phyloP scores from a whole-genome alignment of 495 filamentous ascomycete species.

The Aspergillus affinis region DNA sequence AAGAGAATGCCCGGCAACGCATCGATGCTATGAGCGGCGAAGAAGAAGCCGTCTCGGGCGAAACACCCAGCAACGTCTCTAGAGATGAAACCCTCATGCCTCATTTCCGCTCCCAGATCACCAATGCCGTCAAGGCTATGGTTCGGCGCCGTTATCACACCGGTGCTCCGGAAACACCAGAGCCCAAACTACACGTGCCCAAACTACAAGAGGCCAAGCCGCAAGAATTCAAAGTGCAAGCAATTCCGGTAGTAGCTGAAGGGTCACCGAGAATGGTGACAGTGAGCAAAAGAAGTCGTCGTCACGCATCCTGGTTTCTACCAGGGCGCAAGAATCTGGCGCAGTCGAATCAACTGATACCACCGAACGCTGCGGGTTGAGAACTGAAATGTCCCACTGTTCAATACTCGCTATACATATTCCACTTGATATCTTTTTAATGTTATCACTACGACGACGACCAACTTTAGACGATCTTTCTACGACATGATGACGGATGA shows the following conservation, averaged over 20 bases:
- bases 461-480: background rate
- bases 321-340: background rate
- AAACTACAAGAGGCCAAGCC: background rate
- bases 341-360: background rate
- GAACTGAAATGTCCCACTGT: background rate
- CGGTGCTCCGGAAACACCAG: background rate
- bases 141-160: conserved; percentile 2
- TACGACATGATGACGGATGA: background rate
- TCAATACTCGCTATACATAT: background rate
- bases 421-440: too few relatives aligned
- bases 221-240: background rate
- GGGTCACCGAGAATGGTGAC: background rate
- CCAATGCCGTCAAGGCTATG: conserved; percentile 14
- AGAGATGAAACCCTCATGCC: background rate
- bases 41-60: background rate
- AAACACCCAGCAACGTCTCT: background rate
- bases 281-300: background rate
- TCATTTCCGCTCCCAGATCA: conserved; percentile 6
- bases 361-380: background rate
- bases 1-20: conserved; percentile 8
- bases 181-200: background rate
- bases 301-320: background rate
- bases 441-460: background rate
- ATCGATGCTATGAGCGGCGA: background rate
- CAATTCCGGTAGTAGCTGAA: background rate